These are phyloP conservation scores for Pyrenophora graminea DNA, from an alignment of 2,329 filamentous ascomycete genomes.

Conservation along the genomic window DNA sequence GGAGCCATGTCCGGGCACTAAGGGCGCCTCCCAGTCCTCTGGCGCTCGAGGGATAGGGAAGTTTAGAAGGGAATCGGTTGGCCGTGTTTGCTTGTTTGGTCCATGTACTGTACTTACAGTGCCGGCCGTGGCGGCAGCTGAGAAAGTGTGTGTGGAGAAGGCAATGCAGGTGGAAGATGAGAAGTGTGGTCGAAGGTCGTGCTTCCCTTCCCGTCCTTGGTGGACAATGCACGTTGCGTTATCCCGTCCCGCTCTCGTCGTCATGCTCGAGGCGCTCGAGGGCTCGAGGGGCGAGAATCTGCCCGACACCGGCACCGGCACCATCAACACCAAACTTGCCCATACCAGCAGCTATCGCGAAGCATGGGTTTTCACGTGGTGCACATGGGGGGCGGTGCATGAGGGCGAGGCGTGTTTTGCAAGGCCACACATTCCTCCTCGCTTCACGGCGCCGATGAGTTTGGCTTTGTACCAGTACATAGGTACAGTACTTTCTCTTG, in stretches of 20 bases:
- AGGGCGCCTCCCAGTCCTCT: constrained; percentile 39
- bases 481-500: no score
- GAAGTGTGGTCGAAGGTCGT: constrained; percentile 3
- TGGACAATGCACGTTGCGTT: constrained; percentile 1
- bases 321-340: constrained; percentile 1
- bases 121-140: constrained; percentile 10
- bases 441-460: constrained; percentile 10
- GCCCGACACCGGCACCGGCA: neutral
- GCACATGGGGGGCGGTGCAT: constrained; percentile 1
- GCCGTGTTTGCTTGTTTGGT: constrained; percentile 2
- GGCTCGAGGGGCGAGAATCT: constrained; percentile 7
- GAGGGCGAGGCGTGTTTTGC: constrained; percentile 10
- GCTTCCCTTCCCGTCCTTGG: constrained; percentile 11
- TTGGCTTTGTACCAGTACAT: neutral
- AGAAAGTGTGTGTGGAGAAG: constrained; percentile 13
- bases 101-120: constrained; percentile 13
- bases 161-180: constrained; percentile 11
- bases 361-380: constrained; percentile 13
- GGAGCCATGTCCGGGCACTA: constrained; percentile 33
- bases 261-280: constrained; percentile 12
- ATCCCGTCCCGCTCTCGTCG: constrained; percentile 9
- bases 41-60: constrained; percentile 23
- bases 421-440: constrained; percentile 15
- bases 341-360: neutral
- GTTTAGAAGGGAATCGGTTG: constrained; percentile 21